Conservation (phyloP, 306 rosid species). For the Mimosa bimucronata region DNA sequence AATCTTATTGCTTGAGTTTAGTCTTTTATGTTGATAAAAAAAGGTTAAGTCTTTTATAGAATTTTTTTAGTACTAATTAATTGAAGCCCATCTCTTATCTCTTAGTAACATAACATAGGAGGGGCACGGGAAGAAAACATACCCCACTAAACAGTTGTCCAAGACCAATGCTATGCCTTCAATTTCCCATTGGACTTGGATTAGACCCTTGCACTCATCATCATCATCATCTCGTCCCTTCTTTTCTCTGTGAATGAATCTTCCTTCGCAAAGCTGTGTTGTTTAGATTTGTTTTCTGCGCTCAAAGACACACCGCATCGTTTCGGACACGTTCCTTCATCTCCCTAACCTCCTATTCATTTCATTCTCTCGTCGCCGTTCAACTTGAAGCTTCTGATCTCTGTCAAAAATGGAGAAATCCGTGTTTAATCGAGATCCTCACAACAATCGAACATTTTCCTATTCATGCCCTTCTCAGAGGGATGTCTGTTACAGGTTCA, state of each 20-base stretch:
- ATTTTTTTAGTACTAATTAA: too few relatives aligned
- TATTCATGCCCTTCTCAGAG: constrained; percentile 57
- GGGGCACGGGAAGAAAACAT: too few relatives aligned
- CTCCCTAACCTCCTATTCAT: neutral
- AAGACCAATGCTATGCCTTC: neutral
- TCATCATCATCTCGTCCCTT: neutral
- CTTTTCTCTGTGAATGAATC: neutral
- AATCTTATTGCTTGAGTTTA: too few relatives aligned
- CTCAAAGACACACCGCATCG: constrained; percentile 27
- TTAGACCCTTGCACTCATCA: too few relatives aligned
- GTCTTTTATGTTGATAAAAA: too few relatives aligned
- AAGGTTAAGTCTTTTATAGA: too few relatives aligned
- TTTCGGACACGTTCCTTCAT: constrained; percentile 36
- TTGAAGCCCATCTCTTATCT: too few relatives aligned
- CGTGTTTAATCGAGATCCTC: constrained; percentile 43
- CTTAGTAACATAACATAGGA: too few relatives aligned
- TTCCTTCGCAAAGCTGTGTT: neutral
- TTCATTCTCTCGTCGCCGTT: constrained; percentile 16
- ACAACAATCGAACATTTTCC: constrained; percentile 35
- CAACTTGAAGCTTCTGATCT: constrained; percentile 35
- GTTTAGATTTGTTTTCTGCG: neutral
- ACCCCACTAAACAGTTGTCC: neutral
- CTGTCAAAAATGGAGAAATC: constrained; percentile 47
- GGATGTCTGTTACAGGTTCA: constrained; percentile 88
- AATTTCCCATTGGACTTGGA: neutral